These are phyloP conservation scores for Phytopythium helicoides DNA, from an alignment of 352 stramenopile genomes.

Conservation along the genomic window DNA sequence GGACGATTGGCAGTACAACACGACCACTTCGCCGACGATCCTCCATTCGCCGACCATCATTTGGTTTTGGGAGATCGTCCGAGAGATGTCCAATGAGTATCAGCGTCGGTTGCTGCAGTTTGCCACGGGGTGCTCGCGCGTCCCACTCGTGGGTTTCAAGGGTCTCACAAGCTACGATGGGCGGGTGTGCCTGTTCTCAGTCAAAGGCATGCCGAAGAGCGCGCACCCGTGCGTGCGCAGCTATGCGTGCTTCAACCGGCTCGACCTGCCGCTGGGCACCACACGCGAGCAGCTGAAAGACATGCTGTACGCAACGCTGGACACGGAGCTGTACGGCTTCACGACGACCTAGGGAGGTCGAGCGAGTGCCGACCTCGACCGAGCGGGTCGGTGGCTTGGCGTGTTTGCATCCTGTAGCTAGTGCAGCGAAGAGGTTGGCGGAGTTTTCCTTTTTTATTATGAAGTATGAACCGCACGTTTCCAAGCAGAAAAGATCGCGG, in stretches of 20 bases:
- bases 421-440: too few relatives aligned
- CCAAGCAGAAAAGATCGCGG: too few relatives aligned
- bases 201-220: slow-evolving; percentile 43
- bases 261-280: slow-evolving; percentile 94
- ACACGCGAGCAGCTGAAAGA: slow-evolving; percentile 72
- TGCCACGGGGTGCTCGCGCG: slow-evolving; percentile 73
- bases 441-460: too few relatives aligned
- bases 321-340: slow-evolving; percentile 68
- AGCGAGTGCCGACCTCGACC: background rate
- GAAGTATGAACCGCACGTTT: too few relatives aligned
- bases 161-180: slow-evolving; percentile 80
- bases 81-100: slow-evolving; percentile 81
- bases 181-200: slow-evolving; percentile 66
- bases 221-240: slow-evolving; percentile 54
- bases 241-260: slow-evolving; percentile 80
- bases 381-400: background rate
- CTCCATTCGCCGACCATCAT: slow-evolving; percentile 25
- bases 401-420: too few relatives aligned
- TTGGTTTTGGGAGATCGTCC: slow-evolving; percentile 84
- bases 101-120: slow-evolving; percentile 74
- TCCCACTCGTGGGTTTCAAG: slow-evolving; percentile 73
- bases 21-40: slow-evolving; percentile 40
- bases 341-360: slow-evolving; percentile 37
- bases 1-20: slow-evolving; percentile 91
- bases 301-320: slow-evolving; percentile 58